Evolutionary conservation across 768 basidiomycete genomes (phyloP), one percentile per base, ranked within the genome.

Genomic region (Tulasnella calospora): DNA sequence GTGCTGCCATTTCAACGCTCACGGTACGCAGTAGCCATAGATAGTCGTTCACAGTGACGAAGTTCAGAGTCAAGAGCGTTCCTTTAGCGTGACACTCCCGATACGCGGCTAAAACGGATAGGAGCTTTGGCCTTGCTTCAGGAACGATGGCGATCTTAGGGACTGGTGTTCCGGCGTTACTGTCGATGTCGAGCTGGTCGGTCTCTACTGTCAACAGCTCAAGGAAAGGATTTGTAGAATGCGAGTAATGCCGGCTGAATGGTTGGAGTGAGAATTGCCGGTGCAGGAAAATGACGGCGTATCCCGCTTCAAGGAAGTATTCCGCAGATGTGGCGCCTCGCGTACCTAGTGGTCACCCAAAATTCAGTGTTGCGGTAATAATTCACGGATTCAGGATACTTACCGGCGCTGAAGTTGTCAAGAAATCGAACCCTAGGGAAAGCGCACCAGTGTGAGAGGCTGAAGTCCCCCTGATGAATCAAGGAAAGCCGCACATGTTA

Each of bases 251-350:
- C 72, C 98, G 86, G 83, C 94, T 96, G 88, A 97, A 99, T 0
- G 98, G 98, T 82, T 98, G 95, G 61, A 99, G 89, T 81, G 96
- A 98, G 87, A 98, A 97, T 85, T 98, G 95, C 30, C 97, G 88
- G 84, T 99, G 97, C 90, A 99, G 93, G 86, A 99, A 99, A 81
- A 99, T 95, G 84, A 99, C 98, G 35, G 96, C 96, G 86, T 99
- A 99, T 78, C 92, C 93, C 9, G 93, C 91, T 81, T 92, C 90
- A 79, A 99, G 89, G 84, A 99, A 98, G 86, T 99, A 98, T 85
- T 99, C 98, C 2, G 98, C 97, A 27, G 98, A 99, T 0, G 97
- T 96, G 40, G 98, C 94, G 61, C 98, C 98, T 82, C 98, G 89
- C 27, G 98, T 99, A 74, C 97, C 96, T 94, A 77, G 12, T 30